phyloP scores from a whole-genome alignment of 192 early-diverging fungal species.

The Geranomyces variabilis region DNA sequence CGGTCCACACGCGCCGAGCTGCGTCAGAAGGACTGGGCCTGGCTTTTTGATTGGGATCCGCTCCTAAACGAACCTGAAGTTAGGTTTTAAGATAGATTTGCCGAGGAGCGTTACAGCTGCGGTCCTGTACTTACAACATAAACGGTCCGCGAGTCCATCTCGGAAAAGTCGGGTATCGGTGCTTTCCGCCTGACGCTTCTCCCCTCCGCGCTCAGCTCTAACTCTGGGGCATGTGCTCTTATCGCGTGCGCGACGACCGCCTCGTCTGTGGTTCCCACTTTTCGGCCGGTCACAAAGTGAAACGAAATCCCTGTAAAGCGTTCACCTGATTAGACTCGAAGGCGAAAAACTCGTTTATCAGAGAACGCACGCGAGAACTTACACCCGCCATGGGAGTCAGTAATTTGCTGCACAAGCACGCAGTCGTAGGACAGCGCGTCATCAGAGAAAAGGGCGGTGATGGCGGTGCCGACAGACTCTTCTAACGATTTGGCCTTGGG shows the following conservation, averaged over 20 bases:
- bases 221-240: slow-evolving; percentile 3
- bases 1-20: not conserved
- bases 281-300: not conserved
- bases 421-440: not conserved
- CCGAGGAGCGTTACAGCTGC: too few species aligned
- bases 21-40: too few species aligned
- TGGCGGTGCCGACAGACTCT: too few species aligned
- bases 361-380: not conserved
- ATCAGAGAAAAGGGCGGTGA: not conserved
- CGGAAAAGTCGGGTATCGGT: slow-evolving; percentile 9
- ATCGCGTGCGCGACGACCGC: slow-evolving; percentile 41
- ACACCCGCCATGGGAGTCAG: not conserved
- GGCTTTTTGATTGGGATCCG: too few species aligned
- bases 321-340: too few species aligned
- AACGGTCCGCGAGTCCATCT: slow-evolving; percentile 5
- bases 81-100: too few species aligned
- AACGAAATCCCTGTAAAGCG: not conserved
- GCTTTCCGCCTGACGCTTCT: slow-evolving; percentile 18
- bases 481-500: too few species aligned
- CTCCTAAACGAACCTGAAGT: too few species aligned
- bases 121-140: slow-evolving; percentile 8
- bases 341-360: not conserved
- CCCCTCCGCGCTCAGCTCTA: slow-evolving; percentile 31
- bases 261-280: slow-evolving; percentile 29
- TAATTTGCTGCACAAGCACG: not conserved